These are phyloP conservation scores for Thalassiosira livingstoniorum DNA, from an alignment of 352 stramenopile species.

Conservation along the genomic window DNA sequence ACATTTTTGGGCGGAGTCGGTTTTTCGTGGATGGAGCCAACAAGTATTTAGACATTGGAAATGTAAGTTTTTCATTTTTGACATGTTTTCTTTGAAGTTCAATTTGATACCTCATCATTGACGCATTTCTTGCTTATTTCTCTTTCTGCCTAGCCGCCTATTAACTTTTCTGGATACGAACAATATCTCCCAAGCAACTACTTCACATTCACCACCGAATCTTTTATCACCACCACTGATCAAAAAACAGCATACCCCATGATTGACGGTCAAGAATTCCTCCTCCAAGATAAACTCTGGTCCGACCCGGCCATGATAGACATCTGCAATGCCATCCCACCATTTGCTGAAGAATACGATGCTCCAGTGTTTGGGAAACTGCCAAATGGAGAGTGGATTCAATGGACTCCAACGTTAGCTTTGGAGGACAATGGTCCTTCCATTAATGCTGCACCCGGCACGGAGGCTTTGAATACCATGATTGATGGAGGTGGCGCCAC, in stretches of 20 bases:
- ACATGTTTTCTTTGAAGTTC: too few relatives aligned
- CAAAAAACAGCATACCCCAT: conserved; percentile 38
- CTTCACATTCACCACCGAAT: conserved; percentile 50
- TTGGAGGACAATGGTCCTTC: conserved; percentile 64
- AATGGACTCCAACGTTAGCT: conserved; percentile 29
- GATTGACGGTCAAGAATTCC: conserved; percentile 42
- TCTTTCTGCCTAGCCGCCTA: conserved; percentile 34
- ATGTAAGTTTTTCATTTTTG: too few relatives aligned
- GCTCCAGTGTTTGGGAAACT: conserved; percentile 63
- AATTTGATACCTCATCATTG: too few relatives aligned
- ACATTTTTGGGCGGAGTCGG: too few relatives aligned
- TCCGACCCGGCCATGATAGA: conserved; percentile 34
- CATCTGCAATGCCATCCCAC: conserved; percentile 53
- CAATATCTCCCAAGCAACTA: conserved; percentile 41
- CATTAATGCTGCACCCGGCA: conserved; percentile 42
- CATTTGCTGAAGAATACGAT: conserved; percentile 49
- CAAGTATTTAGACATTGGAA: conserved; percentile 50
- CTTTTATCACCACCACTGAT: conserved; percentile 52
- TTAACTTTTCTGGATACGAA: conserved; percentile 63
- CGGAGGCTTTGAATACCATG: conserved; percentile 38
- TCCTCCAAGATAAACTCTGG: too few relatives aligned
- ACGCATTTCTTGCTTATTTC: background rate
- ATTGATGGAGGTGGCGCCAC: conserved; percentile 50
- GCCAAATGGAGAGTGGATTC: conserved; percentile 48
- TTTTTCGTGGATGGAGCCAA: too few relatives aligned